Percentiles rank a stretch among this genome's conserved stretches.
These are phyloP conservation scores for Suhomyces faveliae DNA, from an alignment of 805 yeast genomes.

Conservation along the genomic window DNA sequence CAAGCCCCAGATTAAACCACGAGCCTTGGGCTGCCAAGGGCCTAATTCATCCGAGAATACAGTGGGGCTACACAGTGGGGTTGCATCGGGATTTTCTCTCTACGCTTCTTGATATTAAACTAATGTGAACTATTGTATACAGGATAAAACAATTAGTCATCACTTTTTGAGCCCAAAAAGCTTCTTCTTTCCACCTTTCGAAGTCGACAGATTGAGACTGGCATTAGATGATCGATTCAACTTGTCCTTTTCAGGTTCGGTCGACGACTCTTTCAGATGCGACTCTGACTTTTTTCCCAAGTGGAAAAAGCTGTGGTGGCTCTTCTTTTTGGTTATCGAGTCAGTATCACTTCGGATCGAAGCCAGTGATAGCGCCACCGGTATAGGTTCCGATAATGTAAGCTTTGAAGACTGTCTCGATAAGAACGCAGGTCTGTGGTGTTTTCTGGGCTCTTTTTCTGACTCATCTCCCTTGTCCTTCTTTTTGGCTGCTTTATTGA, in stretches of 20 bases:
- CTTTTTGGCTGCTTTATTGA: slow-evolving; percentile 11
- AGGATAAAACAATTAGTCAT: neutral
- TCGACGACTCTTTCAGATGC: neutral
- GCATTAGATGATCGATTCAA: neutral
- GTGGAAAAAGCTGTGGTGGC: slow-evolving; percentile 2
- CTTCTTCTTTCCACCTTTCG: neutral
- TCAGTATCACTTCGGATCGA: neutral
- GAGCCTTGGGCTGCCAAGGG: neutral
- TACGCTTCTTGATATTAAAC: too few species aligned
- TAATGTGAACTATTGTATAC: neutral
- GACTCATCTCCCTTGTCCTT: neutral
- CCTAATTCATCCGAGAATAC: too few species aligned
- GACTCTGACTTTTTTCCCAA: slow-evolving; percentile 4
- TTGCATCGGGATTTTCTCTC: too few species aligned
- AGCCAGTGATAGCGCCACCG: neutral
- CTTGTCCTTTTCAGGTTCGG: neutral
- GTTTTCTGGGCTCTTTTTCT: neutral
- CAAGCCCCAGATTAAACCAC: neutral
- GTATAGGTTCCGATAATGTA: neutral
- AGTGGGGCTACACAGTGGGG: too few species aligned
- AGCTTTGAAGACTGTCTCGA: neutral
- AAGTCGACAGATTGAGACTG: slow-evolving; percentile 1
- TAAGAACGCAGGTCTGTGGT: neutral
- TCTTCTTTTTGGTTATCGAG: neutral
- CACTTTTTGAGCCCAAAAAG: slow-evolving; percentile 1